A percentile compares a stretch with the other conserved stretches of the same genome.
phyloP scores from a whole-genome alignment of 78 protist genomes.

The Thecamonas trahens region DNA sequence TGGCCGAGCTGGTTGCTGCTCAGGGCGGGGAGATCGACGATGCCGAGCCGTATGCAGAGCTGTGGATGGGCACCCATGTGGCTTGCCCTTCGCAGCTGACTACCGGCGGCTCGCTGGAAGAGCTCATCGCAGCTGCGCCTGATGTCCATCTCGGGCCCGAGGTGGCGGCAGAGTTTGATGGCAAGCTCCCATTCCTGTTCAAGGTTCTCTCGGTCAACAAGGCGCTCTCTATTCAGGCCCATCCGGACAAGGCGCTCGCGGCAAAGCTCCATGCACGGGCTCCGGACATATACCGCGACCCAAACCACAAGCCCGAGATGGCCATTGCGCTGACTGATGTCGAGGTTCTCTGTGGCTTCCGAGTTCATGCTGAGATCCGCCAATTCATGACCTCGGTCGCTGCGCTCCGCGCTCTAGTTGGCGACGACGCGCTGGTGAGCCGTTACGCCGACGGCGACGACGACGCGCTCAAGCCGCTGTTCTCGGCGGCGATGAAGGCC shows the following conservation, averaged over 20 bases:
- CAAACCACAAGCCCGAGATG: conserved; percentile 94
- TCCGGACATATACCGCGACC: conserved; percentile 78
- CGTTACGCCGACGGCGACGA: not conserved
- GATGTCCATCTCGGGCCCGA: not conserved
- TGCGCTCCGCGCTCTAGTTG: conserved; percentile 32
- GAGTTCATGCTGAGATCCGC: conserved; percentile 50
- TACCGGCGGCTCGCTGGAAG: not conserved
- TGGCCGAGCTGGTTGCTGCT: conserved; percentile 39
- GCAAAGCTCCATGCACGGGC: conserved; percentile 40
- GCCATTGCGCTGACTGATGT: conserved; percentile 86
- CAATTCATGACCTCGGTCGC: conserved; percentile 15
- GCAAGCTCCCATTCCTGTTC: conserved; percentile 84
- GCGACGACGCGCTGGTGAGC: not conserved
- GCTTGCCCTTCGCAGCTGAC: not conserved
- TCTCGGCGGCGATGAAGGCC: not conserved
- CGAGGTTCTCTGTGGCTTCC: conserved; percentile 73
- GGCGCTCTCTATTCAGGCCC: conserved; percentile 88
- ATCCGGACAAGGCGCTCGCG: conserved; percentile 89
- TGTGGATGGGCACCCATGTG: conserved; percentile 96
- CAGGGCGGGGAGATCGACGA: conserved; percentile 15
- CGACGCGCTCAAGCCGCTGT: not conserved
- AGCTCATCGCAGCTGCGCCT: not conserved
- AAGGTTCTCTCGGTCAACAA: conserved; percentile 81
- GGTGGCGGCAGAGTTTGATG: not conserved
- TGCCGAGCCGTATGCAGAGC: conserved; percentile 54